These are phyloP conservation scores for Sonneratia alba DNA, from an alignment of 345 rosid species.

Conservation along the genomic window DNA sequence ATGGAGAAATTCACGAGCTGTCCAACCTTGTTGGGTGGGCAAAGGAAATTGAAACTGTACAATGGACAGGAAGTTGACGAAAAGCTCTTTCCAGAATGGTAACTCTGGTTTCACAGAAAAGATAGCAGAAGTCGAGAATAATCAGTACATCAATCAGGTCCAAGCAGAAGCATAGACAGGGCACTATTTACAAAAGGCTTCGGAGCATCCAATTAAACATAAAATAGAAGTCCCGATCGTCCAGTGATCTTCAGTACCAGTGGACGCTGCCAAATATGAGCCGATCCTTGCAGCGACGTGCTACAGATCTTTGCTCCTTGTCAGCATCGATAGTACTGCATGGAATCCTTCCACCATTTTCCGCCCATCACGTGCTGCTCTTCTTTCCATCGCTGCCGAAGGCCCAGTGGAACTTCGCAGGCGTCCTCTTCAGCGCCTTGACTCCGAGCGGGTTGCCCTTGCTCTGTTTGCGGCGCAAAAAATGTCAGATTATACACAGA, in stretches of 20 bases:
- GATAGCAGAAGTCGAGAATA: neutral
- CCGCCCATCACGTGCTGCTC: conserved; percentile 30
- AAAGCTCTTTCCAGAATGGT: neutral
- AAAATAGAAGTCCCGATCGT: neutral
- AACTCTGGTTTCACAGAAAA: neutral
- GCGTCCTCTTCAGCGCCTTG: conserved; percentile 61
- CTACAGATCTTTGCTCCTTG: neutral
- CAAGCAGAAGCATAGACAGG: neutral
- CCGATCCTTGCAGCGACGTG: neutral
- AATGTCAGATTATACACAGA: neutral
- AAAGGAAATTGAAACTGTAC: no score
- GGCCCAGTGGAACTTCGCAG: conserved; percentile 63
- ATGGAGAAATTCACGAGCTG: no score
- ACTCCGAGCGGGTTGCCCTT: conserved; percentile 67
- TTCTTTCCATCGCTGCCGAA: conserved; percentile 21
- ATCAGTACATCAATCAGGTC: neutral
- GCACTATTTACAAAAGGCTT: neutral
- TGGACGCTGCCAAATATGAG: neutral
- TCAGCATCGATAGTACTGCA: neutral
- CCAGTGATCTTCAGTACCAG: neutral
- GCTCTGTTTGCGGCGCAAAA: conserved; percentile 38
- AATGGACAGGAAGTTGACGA: no score
- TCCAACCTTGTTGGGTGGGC: no score
- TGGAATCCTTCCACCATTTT: neutral
- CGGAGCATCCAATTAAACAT: neutral